Evolutionary conservation across 345 rosid genomes (phyloP).

Genomic region (Geranium rotundifolium): DNA sequence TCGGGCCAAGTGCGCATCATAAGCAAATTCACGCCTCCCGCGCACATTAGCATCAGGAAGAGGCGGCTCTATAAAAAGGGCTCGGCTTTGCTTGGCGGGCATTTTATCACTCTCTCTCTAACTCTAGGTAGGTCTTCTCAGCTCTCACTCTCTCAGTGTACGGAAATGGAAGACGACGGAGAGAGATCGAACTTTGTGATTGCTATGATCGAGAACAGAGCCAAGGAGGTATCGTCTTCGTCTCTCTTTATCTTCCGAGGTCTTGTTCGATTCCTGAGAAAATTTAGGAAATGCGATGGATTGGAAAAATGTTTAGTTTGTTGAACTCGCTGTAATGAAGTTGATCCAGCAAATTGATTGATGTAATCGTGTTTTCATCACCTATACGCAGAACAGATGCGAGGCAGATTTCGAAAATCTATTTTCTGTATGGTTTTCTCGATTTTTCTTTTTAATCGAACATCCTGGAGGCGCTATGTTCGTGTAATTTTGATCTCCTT

Average conservation of each 20-base stretch:
- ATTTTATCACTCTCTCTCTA: neutral
- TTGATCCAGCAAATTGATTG: neutral
- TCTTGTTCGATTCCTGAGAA: constrained; percentile 20
- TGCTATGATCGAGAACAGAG: constrained; percentile 83
- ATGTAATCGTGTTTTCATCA: neutral
- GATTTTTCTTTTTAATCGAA: too few species aligned
- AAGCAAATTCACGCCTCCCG: neutral
- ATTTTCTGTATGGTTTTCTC: neutral
- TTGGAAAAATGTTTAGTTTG: neutral
- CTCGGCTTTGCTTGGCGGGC: constrained; percentile 19
- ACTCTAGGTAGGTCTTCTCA: neutral
- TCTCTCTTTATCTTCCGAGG: neutral
- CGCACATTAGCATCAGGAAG: neutral
- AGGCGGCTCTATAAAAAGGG: neutral
- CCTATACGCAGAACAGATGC: neutral
- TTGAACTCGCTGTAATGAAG: neutral
- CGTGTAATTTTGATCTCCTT: too few species aligned
- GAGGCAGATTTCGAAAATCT: neutral
- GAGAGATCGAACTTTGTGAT: constrained; percentile 74
- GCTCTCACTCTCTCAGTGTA: neutral
- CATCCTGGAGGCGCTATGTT: too few species aligned
- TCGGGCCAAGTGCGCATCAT: neutral
- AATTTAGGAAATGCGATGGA: constrained; percentile 9
- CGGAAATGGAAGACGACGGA: constrained; percentile 71
- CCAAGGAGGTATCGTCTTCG: constrained; percentile 65